A percentile compares a stretch with the other conserved stretches of the same genome.
Conservation (phyloP, 345 rosid species). For the Turnera subulata region DNA sequence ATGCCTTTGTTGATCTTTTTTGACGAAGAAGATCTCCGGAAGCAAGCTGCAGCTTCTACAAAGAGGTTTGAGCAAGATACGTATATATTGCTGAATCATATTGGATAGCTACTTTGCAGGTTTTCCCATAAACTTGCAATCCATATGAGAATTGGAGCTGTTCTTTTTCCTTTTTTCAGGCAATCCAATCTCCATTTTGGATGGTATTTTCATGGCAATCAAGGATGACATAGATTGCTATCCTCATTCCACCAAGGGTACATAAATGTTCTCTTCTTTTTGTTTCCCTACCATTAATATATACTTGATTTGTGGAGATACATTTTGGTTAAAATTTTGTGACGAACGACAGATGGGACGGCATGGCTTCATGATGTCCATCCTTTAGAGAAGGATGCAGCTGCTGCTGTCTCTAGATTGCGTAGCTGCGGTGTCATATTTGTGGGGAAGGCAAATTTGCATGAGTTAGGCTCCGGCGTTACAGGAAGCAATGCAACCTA, state of each 20-base stretch:
- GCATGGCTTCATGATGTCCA: slow-evolving; percentile 82
- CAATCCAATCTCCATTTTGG: slow-evolving; percentile 66
- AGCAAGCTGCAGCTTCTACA: slow-evolving; percentile 82
- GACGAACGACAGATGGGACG: slow-evolving; percentile 69
- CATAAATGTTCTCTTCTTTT: background rate
- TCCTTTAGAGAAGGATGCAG: slow-evolving; percentile 58
- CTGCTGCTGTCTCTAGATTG: slow-evolving; percentile 61
- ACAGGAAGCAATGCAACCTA: slow-evolving; percentile 89
- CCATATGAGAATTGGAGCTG: slow-evolving; percentile 3
- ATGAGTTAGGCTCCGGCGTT: slow-evolving; percentile 89
- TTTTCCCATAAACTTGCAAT: background rate
- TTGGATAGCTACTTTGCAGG: background rate
- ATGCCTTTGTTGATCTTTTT: slow-evolving; percentile 57
- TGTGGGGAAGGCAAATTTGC: slow-evolving; percentile 91
- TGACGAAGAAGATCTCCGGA: slow-evolving; percentile 55
- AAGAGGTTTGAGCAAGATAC: slow-evolving; percentile 78
- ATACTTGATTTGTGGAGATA: background rate
- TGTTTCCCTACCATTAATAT: no score
- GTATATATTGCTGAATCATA: background rate
- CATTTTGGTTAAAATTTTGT: slow-evolving; percentile 5
- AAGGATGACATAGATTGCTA: slow-evolving; percentile 86
- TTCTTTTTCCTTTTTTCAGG: slow-evolving; percentile 56
- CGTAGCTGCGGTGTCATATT: slow-evolving; percentile 78
- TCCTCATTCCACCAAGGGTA: slow-evolving; percentile 72
- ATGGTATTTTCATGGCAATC: slow-evolving; percentile 81